Conservation (phyloP, 345 rosid species). For the Stellera chamaejasme region DNA sequence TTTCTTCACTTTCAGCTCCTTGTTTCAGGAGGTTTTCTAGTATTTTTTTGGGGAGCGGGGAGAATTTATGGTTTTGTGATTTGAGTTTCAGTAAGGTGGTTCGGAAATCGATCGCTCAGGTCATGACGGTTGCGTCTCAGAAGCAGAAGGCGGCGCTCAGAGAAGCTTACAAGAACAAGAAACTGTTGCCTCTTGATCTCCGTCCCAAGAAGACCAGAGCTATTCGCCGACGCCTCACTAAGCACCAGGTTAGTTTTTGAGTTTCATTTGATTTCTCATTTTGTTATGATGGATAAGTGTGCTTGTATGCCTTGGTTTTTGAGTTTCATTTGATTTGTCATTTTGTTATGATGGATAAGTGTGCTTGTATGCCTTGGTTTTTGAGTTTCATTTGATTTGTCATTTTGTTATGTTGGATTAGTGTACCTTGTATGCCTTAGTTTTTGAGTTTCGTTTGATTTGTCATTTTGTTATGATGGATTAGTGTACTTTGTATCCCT, state of each 20-base stretch:
- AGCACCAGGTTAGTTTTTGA: conserved; percentile 55
- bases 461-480: no score
- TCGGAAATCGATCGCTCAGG: conserved; percentile 85
- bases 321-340: not conserved
- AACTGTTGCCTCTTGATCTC: conserved; percentile 76
- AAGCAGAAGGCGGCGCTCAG: conserved; percentile 81
- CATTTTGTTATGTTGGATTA: not conserved
- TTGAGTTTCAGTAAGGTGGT: conserved; percentile 76
- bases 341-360: not conserved
- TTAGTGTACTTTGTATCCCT: no score
- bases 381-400: not conserved
- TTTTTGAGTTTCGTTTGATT: not conserved
- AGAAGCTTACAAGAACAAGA: conserved; percentile 78
- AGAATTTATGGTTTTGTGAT: not conserved
- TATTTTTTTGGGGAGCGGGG: fast-evolving
- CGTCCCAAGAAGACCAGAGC: conserved; percentile 98
- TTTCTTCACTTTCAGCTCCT: not conserved
- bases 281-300: not conserved
- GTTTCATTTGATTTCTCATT: not conserved
- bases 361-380: conserved; percentile 12
- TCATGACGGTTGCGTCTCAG: conserved; percentile 85
- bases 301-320: not conserved
- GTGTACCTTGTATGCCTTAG: no score
- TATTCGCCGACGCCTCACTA: conserved; percentile 85
- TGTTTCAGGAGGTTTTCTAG: not conserved